Evolutionary conservation across 1,284 basidiomycete genomes (phyloP), one percentile per base, ranked within the genome.

Genomic region (Tylopilus sp.): DNA sequence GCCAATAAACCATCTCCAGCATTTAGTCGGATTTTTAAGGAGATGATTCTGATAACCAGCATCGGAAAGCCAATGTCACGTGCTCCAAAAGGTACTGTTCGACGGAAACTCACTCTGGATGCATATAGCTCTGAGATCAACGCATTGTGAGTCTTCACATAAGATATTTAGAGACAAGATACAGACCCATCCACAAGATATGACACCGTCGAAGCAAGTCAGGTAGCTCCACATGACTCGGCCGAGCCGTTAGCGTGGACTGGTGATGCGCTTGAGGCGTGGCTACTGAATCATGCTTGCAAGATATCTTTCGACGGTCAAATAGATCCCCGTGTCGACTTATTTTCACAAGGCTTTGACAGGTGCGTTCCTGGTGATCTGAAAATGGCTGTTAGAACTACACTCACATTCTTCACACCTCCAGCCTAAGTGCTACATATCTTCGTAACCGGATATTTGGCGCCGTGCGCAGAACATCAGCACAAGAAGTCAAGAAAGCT

Each of bases 341-440:
- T 81, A 1, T 82, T 81, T 53, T 65, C 71, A 22, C 77, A 78
- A 53, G 68, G 68, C 12, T 80, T 81, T 58, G 80, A 81, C 58
- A 81, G 80, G 80, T 79, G 53, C 36, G 69, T 2, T 3, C 29
- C 29, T 29, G 29, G 29, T 29, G 29, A 29, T 29, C 29, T 29
- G 29, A 29, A 29, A 29, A 29, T 29, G 29, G 29, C 29, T 29
- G 29, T 6, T 29, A 29, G 29, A 29, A 29, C 29, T 29, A 29
- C 29, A 29, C 29, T 29, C 29, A 29, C 29, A 29, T 29, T 29
- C 29, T 29, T 29, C 29, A 29, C 29, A 29, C 29, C 29, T 29
- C 29, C 29, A 29, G 29, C 29, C 29, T 29, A 60, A 78, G 77
- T 18, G 78, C 68, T 13, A 81, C 81, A 0, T 79, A 72, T 60